phyloP scores from a whole-genome alignment of 306 rosid genomes.

The Trifolium pratense region DNA sequence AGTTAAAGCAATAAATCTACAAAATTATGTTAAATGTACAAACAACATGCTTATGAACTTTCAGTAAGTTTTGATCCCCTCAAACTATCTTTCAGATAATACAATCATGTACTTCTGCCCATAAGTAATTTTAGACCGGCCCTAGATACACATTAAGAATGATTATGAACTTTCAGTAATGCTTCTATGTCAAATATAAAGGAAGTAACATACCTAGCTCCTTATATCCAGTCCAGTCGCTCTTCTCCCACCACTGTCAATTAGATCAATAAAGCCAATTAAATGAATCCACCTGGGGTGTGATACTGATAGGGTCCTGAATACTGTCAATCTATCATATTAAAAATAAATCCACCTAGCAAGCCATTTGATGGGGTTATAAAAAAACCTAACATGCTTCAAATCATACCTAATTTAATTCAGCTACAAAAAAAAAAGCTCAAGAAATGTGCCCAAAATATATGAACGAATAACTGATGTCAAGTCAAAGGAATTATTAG shows the following conservation, averaged over 20 bases:
- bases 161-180: constrained; percentile 10
- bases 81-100: constrained; percentile 10
- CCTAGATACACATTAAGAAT: constrained; percentile 17
- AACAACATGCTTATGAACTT: neutral
- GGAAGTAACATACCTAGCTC: constrained; percentile 82
- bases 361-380: constrained; percentile 26
- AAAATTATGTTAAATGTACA: constrained; percentile 22
- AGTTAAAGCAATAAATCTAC: constrained; percentile 23
- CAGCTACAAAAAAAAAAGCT: constrained; percentile 18
- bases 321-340: constrained; percentile 47
- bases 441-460: constrained; percentile 20
- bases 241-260: constrained; percentile 99
- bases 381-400: constrained; percentile 37
- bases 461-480: neutral
- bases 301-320: constrained; percentile 63
- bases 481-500: constrained; percentile 10
- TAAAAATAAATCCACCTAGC: constrained; percentile 35
- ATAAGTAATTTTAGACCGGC: constrained; percentile 6
- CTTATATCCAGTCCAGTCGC: constrained; percentile 99
- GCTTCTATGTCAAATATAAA: constrained; percentile 27
- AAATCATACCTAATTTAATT: constrained; percentile 13
- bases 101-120: constrained; percentile 27
- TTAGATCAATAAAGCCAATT: constrained; percentile 94
- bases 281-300: constrained; percentile 86
- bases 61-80: constrained; percentile 18